These are phyloP conservation scores for Entomortierella beljakovae DNA, from an alignment of 192 early-diverging fungal genomes.

Conservation along the genomic window DNA sequence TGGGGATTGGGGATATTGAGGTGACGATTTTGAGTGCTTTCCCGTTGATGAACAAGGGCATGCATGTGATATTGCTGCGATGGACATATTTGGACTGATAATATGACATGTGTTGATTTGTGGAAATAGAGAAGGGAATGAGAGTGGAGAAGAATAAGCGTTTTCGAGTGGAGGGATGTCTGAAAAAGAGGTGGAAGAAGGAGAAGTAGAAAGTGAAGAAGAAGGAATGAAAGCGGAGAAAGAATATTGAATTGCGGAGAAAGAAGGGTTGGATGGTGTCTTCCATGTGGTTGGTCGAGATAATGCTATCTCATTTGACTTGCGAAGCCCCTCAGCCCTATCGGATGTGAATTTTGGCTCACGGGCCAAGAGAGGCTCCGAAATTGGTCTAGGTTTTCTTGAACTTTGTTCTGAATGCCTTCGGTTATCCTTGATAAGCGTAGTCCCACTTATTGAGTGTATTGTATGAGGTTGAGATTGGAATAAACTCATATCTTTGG, in stretches of 20 bases:
- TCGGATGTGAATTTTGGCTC: conserved; percentile 6
- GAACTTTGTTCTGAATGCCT: background rate
- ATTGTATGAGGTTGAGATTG: background rate
- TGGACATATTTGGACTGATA: background rate
- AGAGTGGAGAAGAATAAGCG: background rate
- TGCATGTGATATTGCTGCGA: conserved; percentile 10
- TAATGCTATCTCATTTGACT: background rate
- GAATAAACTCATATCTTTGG: background rate
- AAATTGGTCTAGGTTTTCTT: conserved; percentile 5
- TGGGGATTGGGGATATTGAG: conserved; percentile 3
- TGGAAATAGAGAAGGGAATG: background rate
- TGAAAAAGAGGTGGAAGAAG: background rate
- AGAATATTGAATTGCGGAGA: background rate
- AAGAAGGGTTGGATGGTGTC: background rate
- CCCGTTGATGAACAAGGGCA: background rate
- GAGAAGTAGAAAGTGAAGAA: background rate
- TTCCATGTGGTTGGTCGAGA: background rate
- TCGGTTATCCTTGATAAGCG: conserved; percentile 18
- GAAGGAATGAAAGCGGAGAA: background rate
- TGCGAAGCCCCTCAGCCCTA: background rate
- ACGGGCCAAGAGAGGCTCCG: conserved; percentile 12
- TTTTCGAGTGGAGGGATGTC: background rate
- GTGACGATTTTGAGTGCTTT: background rate
- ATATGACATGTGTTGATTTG: conserved; percentile 3
- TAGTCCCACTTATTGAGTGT: background rate